A percentile compares a stretch with the other conserved stretches of the same genome.
phyloP scores from a whole-genome alignment of 2,329 filamentous ascomycete species.

The Aspergillus sergii region DNA sequence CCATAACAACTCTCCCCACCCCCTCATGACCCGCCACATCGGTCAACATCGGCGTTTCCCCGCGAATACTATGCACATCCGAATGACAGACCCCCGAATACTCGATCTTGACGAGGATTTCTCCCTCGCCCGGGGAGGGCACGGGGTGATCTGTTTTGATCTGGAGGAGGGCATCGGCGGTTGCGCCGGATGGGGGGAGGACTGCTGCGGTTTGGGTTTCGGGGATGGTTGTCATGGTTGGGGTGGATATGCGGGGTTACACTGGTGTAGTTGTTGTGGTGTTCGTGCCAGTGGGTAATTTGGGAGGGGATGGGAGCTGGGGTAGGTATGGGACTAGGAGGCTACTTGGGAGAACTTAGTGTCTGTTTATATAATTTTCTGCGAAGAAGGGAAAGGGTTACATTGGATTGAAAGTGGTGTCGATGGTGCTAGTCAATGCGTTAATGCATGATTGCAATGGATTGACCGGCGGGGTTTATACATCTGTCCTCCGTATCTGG shows the following conservation, averaged over 20 bases:
- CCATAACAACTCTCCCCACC: constrained; percentile 45
- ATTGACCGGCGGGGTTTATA: background rate
- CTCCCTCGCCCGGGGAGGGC: constrained; percentile 40
- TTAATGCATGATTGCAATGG: background rate
- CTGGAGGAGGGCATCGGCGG: constrained; percentile 23
- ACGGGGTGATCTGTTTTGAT: constrained; percentile 34
- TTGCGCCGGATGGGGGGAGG: constrained; percentile 26
- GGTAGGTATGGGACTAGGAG: background rate
- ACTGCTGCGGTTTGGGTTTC: constrained; percentile 35
- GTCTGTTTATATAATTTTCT: background rate
- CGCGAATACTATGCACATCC: constrained; percentile 49
- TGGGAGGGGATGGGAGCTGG: background rate
- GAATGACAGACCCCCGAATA: constrained; percentile 53
- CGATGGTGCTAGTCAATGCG: background rate
- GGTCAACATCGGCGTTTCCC: constrained; percentile 46
- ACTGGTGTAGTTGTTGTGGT: background rate
- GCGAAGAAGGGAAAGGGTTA: background rate
- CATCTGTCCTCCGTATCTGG: too few species aligned
- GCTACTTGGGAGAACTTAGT: background rate
- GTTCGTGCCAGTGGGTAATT: background rate
- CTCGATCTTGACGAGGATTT: constrained; percentile 52
- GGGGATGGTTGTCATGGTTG: constrained; percentile 22
- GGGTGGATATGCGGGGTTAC: background rate
- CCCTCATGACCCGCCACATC: constrained; percentile 53
- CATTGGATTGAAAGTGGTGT: background rate